These are phyloP conservation scores for Podila minutissima DNA, from an alignment of 192 early-diverging fungal species.

Conservation along the genomic window DNA sequence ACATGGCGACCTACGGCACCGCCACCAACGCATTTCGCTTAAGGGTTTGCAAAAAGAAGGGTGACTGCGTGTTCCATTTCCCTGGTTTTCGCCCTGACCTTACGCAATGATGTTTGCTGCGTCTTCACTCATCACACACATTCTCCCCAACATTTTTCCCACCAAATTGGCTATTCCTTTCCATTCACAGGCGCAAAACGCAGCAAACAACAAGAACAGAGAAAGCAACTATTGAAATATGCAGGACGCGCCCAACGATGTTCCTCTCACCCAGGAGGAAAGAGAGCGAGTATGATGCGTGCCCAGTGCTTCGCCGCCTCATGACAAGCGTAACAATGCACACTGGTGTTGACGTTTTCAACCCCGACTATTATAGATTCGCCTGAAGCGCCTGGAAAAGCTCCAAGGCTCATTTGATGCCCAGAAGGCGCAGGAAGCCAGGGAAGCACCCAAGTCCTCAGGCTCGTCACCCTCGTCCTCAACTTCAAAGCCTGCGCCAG, in stretches of 20 bases:
- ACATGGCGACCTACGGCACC: no score
- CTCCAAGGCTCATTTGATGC: conserved; percentile 46
- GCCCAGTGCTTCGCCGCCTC: not conserved
- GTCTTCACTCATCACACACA: no score
- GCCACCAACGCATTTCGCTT: no score
- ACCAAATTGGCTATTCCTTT: no score
- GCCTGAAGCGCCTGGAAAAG: conserved; percentile 72
- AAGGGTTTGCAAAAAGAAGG: no score
- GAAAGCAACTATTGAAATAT: conserved; percentile 65
- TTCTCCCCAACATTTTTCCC: no score
- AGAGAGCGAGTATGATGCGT: conserved; percentile 23
- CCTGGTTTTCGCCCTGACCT: no score
- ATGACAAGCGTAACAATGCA: not conserved
- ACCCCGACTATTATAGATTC: conserved; percentile 56
- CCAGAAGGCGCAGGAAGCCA: conserved; percentile 19
- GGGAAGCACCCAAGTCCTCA: not conserved
- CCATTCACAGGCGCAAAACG: no score
- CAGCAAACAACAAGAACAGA: conserved; percentile 5
- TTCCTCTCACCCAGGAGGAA: conserved; percentile 43
- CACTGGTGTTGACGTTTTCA: not conserved
- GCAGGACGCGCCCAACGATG: conserved; percentile 54
- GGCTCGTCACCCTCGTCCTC: conserved; percentile 4
- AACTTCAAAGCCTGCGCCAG: not conserved
- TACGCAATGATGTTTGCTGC: no score
- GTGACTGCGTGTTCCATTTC: no score